Base-by-base conservation (phyloP, 257 asterid species). In the Orobanche coerulescens region DNA sequence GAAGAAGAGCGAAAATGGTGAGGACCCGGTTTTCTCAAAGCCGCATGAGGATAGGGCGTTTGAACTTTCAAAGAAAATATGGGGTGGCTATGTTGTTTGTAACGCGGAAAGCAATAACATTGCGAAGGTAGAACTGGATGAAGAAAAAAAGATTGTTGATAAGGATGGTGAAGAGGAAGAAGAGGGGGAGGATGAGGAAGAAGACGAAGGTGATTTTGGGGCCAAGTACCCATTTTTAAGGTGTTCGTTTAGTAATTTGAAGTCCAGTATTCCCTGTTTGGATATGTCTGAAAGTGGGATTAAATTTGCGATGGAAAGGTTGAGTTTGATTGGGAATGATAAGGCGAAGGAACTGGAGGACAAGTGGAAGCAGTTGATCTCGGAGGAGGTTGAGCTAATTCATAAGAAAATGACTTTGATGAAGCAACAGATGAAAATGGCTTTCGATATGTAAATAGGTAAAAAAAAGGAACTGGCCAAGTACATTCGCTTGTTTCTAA, bases 301-400 rank as follows among this genome's bases (percentile, higher is more conserved):
- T 42, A 44, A 39, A 48, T 23, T 59, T 4, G 9, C 79, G 70
- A 78, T 49, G 75, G 76, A 75, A 18, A 78, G 61, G 12, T 25
- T 85, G 74, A 52, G 58, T 48, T 58, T 54, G 74, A 62, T 83
- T 48, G 88, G 72, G 56, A 43, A 49, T 18, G 72, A 20, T 4
- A 76, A 79, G 75, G 86, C 87, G 3, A 71, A 65, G 73, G 82
- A 78, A 20, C 71, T 77, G 65, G 82, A 88, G 18, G 77, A 79
- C 4, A 73, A 77, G 68, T 87, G 95, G 94, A 84, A 73, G 73
- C 61, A 74, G 14, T 57, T 87, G 71, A 7, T 50, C 9, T 9
- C 34, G 62, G 76, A 74, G 62, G 83, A 85, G 62, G 11, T 43
- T 40, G 82, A 76, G 62, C 15, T 84, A 7, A 46, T 54, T 8